Conservation (phyloP, 2,329 filamentous ascomycete genomes). For the Nemania sp. region DNA sequence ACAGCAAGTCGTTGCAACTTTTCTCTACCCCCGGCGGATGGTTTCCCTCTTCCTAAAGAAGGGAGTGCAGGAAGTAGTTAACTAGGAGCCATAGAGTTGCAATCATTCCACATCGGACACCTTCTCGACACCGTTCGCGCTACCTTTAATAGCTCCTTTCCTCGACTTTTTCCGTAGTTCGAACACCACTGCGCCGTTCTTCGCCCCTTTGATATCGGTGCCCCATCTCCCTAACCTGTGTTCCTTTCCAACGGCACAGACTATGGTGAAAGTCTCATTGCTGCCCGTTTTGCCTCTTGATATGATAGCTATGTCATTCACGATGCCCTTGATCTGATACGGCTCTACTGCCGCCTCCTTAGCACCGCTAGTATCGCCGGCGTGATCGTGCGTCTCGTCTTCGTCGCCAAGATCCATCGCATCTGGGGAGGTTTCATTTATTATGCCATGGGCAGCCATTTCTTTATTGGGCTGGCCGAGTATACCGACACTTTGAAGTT, state of each 20-base stretch:
- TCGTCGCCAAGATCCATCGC: conserved; percentile 48
- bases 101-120: conserved; percentile 1
- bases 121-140: conserved; percentile 17
- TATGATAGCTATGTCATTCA: conserved; percentile 90
- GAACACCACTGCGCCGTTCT: conserved; percentile 89
- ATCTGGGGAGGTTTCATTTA: conserved; percentile 42
- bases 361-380: conserved; percentile 40
- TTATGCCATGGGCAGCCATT: conserved; percentile 28
- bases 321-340: conserved; percentile 73
- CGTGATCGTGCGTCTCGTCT: conserved; percentile 37
- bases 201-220: conserved; percentile 70
- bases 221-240: conserved; percentile 85
- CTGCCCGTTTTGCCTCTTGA: conserved; percentile 81
- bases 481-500: conserved; percentile 77
- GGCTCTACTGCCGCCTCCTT: conserved; percentile 23
- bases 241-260: conserved; percentile 88
- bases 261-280: conserved; percentile 81
- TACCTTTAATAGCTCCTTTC: conserved; percentile 7
- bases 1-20: conserved; percentile 8
- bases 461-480: conserved; percentile 60
- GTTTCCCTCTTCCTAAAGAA: neutral
- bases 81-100: neutral
- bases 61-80: neutral
- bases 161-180: conserved; percentile 66
- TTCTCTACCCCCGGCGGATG: neutral